These are phyloP conservation scores for Agastache rugosa DNA, from an alignment of 257 asterid species.

Conservation along the genomic window DNA sequence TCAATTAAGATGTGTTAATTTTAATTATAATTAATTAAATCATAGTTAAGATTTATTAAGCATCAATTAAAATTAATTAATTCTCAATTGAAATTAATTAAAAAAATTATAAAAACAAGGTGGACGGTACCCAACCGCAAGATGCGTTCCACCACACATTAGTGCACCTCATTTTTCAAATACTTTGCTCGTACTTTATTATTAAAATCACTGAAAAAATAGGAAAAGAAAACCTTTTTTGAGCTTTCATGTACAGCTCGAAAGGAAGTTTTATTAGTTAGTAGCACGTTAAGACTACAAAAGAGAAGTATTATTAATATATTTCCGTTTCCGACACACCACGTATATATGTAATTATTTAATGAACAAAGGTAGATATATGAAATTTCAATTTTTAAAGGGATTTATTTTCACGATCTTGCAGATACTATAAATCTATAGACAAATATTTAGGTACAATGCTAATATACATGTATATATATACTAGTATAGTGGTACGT, in stretches of 20 bases:
- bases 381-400: not conserved
- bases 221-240: not conserved
- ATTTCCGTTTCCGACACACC: not conserved
- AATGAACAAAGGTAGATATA: not conserved
- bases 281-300: not conserved
- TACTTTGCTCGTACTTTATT: not conserved
- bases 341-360: not conserved
- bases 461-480: not conserved
- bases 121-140: too few species aligned
- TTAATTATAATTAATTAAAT: too few species aligned
- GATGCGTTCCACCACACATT: too few species aligned
- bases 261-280: not conserved
- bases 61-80: too few species aligned
- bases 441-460: not conserved
- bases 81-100: too few species aligned
- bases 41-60: too few species aligned
- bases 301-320: not conserved
- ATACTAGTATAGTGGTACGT: too few species aligned
- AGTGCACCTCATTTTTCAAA: too few species aligned
- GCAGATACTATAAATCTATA: too few species aligned
- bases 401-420: too few species aligned
- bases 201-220: not conserved
- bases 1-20: too few species aligned
- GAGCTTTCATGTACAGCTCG: not conserved
- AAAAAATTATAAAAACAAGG: too few species aligned